A percentile compares a stretch with the other conserved stretches of the same genome.
Conservation (phyloP, 2,329 filamentous ascomycete species). For the Lojkania enalia region DNA sequence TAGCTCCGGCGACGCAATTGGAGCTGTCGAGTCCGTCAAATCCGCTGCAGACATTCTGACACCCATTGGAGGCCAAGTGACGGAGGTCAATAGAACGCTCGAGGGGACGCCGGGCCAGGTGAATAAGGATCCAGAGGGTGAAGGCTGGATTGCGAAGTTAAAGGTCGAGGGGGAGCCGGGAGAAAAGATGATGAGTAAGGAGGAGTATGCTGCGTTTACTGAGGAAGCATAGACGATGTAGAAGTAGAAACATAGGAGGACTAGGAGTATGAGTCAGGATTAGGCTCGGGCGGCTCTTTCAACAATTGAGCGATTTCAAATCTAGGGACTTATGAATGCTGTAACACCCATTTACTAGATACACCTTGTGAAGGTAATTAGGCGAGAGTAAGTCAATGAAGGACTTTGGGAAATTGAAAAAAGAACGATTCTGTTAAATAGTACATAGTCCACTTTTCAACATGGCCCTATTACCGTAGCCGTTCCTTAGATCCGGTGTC, state of each 20-base stretch:
- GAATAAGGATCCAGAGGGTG: slow-evolving; percentile 86
- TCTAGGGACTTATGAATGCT: too few relatives aligned
- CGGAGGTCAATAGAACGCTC: slow-evolving; percentile 71
- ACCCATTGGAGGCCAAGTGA: slow-evolving; percentile 77
- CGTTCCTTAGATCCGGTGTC: not conserved
- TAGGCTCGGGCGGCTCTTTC: slow-evolving; percentile 1
- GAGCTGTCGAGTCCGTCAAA: slow-evolving; percentile 97
- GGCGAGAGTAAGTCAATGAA: not conserved
- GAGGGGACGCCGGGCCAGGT: slow-evolving; percentile 85
- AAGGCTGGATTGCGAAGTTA: slow-evolving; percentile 93
- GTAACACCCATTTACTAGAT: too few relatives aligned
- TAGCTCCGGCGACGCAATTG: slow-evolving; percentile 77
- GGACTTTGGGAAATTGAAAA: not conserved
- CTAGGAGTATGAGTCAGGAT: not conserved
- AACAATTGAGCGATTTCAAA: slow-evolving; percentile 3
- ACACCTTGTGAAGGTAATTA: too few relatives aligned
- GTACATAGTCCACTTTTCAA: too few relatives aligned
- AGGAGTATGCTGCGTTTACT: slow-evolving; percentile 77
- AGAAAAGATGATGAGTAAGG: slow-evolving; percentile 69
- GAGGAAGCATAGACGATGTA: slow-evolving; percentile 45
- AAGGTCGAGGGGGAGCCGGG: slow-evolving; percentile 69
- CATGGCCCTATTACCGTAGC: not conserved
- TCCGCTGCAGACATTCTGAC: slow-evolving; percentile 96
- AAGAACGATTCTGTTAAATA: not conserved
- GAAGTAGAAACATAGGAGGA: not conserved